Evolutionary conservation across 768 basidiomycete species (phyloP), one percentile per base, ranked within the genome.

Genomic region (Omphalotus guepiniiformis): DNA sequence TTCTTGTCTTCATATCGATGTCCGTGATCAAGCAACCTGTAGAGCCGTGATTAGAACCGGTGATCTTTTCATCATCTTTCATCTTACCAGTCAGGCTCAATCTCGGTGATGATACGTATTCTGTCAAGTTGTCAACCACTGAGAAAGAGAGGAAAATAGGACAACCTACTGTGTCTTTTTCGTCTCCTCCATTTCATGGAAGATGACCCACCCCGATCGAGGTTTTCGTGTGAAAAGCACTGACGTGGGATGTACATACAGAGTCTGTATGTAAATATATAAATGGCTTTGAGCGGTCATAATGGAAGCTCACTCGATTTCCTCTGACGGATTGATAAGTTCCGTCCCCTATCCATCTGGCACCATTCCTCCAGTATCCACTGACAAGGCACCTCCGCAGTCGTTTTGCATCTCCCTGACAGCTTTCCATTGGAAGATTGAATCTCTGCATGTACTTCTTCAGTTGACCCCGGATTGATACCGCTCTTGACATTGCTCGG

Each of bases 111-210:
- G 53, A 97, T 85, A 19, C 88, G 81, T 59, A 99, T 96, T 61
- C 96, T 92, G 32, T 45, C 22, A 41, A 15, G 36, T 55, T 32
- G 63, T 43, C 64, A 50, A 47, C 45, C 40, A n/a, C 34, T 7
- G 27, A 16, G 22, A n/a, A 35, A 6, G n/a, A 5, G 19, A 19
- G 9, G 6, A 7, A 29, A n/a, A 11, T 26, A 29, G 19, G 1
- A 29, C 22, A 35, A 63, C 88, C 57, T 56, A 90, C 89, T 90
- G 94, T 34, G 83, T 84, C 61, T 93, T 96, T 55, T 92, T 94
- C 0, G 96, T 97, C 65, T 98, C 95, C 58, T 97, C 86, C 71
- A 96, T 83, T 62, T 97, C 93, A 57, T 97, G 93, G 59, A 85
- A 97, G 7, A 99, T 73, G 3, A 99, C 89, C 91, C 93, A 97